These are phyloP conservation scores for Ganoderma meredithae DNA, from an alignment of 1,284 basidiomycete species.

Conservation along the genomic window DNA sequence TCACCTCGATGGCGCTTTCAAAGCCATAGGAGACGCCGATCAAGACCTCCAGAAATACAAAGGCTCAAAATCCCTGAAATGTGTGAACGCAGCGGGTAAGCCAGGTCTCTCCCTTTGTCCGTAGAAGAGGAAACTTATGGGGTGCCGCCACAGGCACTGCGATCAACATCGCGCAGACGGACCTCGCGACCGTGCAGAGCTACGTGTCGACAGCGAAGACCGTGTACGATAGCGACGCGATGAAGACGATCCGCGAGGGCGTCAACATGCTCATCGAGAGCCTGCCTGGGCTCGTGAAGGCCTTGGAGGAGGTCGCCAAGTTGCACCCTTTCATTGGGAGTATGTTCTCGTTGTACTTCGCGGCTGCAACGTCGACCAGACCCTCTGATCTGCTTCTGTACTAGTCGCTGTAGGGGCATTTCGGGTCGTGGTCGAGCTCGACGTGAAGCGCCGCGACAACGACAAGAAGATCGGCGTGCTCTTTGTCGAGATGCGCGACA, in stretches of 20 bases:
- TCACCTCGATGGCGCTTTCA: constrained; percentile 20
- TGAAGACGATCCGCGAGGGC: constrained; percentile 22
- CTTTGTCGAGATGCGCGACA: constrained; percentile 53
- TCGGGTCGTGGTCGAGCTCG: constrained; percentile 49
- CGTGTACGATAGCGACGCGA: constrained; percentile 16
- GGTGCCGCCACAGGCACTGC: constrained; percentile 6
- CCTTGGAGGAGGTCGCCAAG: constrained; percentile 39
- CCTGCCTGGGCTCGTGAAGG: constrained; percentile 37
- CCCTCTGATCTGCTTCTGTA: not conserved
- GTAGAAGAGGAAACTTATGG: not conserved
- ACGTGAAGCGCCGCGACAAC: constrained; percentile 50
- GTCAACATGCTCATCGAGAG: constrained; percentile 37
- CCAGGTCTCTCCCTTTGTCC: not conserved
- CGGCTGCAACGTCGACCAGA: not conserved
- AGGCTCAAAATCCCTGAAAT: constrained; percentile 6
- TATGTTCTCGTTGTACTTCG: not conserved
- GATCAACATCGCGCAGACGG: constrained; percentile 4
- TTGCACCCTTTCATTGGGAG: constrained; percentile 42
- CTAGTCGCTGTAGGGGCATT: constrained; percentile 54
- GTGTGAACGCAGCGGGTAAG: constrained; percentile 22
- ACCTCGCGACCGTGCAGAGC: constrained; percentile 14
- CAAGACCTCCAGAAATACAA: constrained; percentile 16
- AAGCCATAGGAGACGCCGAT: constrained; percentile 11
- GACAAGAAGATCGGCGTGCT: constrained; percentile 51
- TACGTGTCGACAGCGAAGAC: constrained; percentile 15